Evolutionary conservation across 768 basidiomycete genomes (phyloP).

Genomic region (Mrakia frigida): DNA sequence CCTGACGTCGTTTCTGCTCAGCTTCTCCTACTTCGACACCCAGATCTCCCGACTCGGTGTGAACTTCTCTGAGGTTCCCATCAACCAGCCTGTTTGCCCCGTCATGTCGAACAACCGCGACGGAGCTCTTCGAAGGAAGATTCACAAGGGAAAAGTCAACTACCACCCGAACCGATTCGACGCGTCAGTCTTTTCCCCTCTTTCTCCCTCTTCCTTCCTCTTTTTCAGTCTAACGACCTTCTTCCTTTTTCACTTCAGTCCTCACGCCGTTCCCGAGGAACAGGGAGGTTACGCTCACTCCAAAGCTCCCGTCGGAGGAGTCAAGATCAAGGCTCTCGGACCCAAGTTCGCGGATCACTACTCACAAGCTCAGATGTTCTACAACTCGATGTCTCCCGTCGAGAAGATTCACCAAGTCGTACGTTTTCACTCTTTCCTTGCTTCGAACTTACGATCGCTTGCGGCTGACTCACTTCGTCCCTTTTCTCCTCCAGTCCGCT

Average conservation of each 20-base stretch:
- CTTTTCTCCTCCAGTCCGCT: conserved; percentile 44
- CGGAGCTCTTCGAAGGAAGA: conserved; percentile 43
- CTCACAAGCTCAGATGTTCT: conserved; percentile 73
- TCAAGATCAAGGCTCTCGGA: conserved; percentile 51
- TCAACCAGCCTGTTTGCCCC: conserved; percentile 54
- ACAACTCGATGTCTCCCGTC: conserved; percentile 64
- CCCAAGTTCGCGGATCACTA: conserved; percentile 69
- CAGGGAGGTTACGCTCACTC: conserved; percentile 19
- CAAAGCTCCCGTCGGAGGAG: conserved; percentile 45
- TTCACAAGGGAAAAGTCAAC: conserved; percentile 49
- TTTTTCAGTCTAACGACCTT: background rate
- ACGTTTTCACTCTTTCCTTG: too few relatives aligned
- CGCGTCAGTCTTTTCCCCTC: background rate
- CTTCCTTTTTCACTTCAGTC: background rate
- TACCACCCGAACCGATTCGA: conserved; percentile 76
- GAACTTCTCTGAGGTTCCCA: conserved; percentile 66
- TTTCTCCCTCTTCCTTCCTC: background rate
- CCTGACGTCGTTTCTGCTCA: conserved; percentile 47
- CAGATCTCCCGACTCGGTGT: conserved; percentile 72
- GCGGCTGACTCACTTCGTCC: too few relatives aligned
- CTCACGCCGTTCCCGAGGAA: background rate
- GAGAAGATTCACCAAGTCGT: conserved; percentile 67
- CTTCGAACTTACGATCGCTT: too few relatives aligned
- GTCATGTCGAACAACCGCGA: conserved; percentile 43
- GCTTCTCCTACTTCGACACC: conserved; percentile 50